Percentiles rank a stretch among this genome's conserved stretches.
These are phyloP conservation scores for Auriculariales sp. DNA, from an alignment of 768 basidiomycete species.

Conservation along the genomic window DNA sequence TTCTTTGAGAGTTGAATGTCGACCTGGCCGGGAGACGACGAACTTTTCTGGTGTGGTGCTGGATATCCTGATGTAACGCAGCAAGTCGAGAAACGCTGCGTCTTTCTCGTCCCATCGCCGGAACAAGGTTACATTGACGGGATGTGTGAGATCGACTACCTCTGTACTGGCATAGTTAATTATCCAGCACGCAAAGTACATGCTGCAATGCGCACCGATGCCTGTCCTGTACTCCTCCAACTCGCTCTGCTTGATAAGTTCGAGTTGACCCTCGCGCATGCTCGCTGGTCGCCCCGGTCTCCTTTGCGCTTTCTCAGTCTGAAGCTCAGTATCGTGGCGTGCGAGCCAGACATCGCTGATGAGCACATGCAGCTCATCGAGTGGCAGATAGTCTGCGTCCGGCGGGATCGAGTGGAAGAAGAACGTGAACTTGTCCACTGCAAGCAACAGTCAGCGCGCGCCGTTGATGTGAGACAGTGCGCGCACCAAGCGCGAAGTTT, in stretches of 20 bases:
- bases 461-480: background rate
- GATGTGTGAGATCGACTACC: slow-evolving; percentile 64
- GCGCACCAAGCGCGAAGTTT: slow-evolving; percentile 37
- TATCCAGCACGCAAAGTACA: background rate
- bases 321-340: slow-evolving; percentile 52
- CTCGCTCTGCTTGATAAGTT: slow-evolving; percentile 57
- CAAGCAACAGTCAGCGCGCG: background rate
- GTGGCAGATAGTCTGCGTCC: slow-evolving; percentile 35
- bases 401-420: slow-evolving; percentile 60
- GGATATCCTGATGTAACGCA: slow-evolving; percentile 66
- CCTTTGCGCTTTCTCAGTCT: slow-evolving; percentile 41
- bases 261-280: slow-evolving; percentile 45
- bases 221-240: slow-evolving; percentile 65
- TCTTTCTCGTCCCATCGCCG: slow-evolving; percentile 70
- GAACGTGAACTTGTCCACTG: slow-evolving; percentile 62
- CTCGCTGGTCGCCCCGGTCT: slow-evolving; percentile 69
- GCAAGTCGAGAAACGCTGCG: slow-evolving; percentile 48
- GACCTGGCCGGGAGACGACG: too few relatives aligned
- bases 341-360: slow-evolving; percentile 58
- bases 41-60: slow-evolving; percentile 32
- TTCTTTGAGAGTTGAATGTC: too few relatives aligned
- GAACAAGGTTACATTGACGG: slow-evolving; percentile 54
- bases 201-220: slow-evolving; percentile 38
- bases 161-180: slow-evolving; percentile 27
- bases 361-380: slow-evolving; percentile 52